Evolutionary conservation across 148 eudicot species (phyloP), one percentile per base, ranked within the genome.

Genomic region (Rhododendron griersonianum): DNA sequence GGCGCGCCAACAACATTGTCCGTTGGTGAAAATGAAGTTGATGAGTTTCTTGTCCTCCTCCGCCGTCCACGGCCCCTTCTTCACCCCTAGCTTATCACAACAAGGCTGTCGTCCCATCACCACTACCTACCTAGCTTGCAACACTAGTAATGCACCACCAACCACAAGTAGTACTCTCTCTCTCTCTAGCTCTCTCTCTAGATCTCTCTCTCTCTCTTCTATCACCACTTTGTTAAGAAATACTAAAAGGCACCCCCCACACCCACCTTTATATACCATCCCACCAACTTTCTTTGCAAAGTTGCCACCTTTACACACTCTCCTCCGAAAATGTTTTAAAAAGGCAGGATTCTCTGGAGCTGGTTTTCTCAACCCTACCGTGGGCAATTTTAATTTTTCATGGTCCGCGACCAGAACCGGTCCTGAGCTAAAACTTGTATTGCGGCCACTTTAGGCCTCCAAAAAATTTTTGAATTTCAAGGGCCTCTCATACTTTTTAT

Each of bases 21-120:
- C 99, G 67, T 94, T 93, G 1, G 94, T 93, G 47, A 97, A 90
- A 30, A 97, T 97, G 82, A 97, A 97, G 45, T 87, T 94, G 80
- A 97, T 97, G 48, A 97, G 96, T 83, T 97, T 95, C 91, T 95
- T 97, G 85, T 97, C 99, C 83, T 97, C 99, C 82, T 97, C 99
- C 1, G 94, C 98, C 2, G 99, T 94, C 99, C 99, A 97, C 4
- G 99, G 99, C 61, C 99, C 99, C 87, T 97, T 97, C 92, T 97
- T 97, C 85, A 97, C 97, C 73, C 98, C 98, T 33, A 94, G 88
- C 77, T 97, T 97, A 88, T 97, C 99, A 83, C 99, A 97, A 83
- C 99, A 97, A 19, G 99, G 99, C 83, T 95, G 98, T 84, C 99
- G 89, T 76, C 99, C 99, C 99, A 97, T 94, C 39, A 69, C 37